Evolutionary conservation across 352 stramenopile genomes (phyloP).

Genomic region (Globisporangium spinosum): DNA sequence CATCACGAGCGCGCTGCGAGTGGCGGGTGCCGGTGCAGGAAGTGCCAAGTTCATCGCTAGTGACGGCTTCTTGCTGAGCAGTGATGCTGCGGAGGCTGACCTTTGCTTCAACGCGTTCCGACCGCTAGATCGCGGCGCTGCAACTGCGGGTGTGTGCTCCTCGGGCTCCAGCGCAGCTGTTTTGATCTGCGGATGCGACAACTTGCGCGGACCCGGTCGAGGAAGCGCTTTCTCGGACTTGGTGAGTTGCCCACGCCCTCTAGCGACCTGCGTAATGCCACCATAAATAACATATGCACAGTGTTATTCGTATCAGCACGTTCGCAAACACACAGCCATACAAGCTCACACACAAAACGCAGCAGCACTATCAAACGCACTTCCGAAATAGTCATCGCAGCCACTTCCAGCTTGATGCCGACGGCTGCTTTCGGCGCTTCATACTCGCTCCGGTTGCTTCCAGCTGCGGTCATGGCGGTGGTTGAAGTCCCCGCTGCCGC

Average conservation of each 20-base stretch:
- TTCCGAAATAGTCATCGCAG: not conserved
- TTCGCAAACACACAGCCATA: not conserved
- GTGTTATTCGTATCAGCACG: not conserved
- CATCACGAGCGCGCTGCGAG: not conserved
- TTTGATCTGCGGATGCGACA: conserved; percentile 10
- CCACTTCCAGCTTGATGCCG: conserved; percentile 4
- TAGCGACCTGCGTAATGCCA: not conserved
- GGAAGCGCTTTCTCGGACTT: conserved; percentile 17
- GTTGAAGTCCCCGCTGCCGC: too few species aligned
- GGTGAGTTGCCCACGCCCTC: conserved; percentile 19
- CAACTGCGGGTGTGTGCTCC: conserved; percentile 1
- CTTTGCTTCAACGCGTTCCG: conserved; percentile 22
- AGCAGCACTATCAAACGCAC: not conserved
- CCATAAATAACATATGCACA: not conserved
- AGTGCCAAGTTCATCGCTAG: conserved; percentile 1
- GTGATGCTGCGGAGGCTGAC: conserved; percentile 3
- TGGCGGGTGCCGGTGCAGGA: not conserved
- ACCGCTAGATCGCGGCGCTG: conserved; percentile 14
- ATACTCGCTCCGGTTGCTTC: conserved; percentile 27
- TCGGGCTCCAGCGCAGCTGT: not conserved
- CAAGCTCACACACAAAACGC: not conserved
- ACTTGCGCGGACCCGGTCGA: conserved; percentile 21
- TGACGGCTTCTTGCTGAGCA: conserved; percentile 15
- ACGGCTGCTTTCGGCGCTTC: conserved; percentile 3
- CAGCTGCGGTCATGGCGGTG: not conserved